Evolutionary conservation across 2,329 filamentous ascomycete species (phyloP).

Genomic region (Ophiosphaerella korrae): DNA sequence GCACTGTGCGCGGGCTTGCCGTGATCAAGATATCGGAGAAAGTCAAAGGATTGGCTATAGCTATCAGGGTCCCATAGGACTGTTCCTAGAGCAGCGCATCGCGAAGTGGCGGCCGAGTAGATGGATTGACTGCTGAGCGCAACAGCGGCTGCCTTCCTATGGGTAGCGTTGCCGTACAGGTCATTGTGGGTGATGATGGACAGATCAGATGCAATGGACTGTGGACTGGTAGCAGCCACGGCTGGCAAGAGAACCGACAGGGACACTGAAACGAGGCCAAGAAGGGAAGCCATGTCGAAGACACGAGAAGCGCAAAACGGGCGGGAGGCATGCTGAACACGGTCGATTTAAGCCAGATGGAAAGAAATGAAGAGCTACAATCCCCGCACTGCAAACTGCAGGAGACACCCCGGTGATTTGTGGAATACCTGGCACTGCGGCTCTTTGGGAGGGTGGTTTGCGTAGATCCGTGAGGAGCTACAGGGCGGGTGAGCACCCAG

Average conservation of each 20-base stretch:
- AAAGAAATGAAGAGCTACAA: not conserved
- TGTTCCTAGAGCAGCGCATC: constrained; percentile 30
- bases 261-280: constrained; percentile 15
- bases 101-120: constrained; percentile 10
- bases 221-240: constrained; percentile 22
- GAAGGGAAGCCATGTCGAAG: constrained; percentile 3
- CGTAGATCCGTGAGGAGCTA: no score
- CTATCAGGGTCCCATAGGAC: constrained; percentile 22
- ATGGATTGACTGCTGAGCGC: constrained; percentile 19
- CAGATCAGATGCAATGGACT: constrained; percentile 35
- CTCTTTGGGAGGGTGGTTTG: no score
- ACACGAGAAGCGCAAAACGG: not conserved
- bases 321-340: not conserved
- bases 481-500: no score
- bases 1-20: constrained; percentile 14
- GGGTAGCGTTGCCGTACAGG: constrained; percentile 28
- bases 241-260: constrained; percentile 11
- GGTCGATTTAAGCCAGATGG: not conserved
- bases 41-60: constrained; percentile 12
- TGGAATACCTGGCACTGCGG: no score
- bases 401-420: no score
- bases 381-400: no score
- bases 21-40: constrained; percentile 27
- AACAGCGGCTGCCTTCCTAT: constrained; percentile 23
- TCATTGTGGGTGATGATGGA: constrained; percentile 37